A percentile compares a stretch with the other conserved stretches of the same genome.
These are phyloP conservation scores for Agaricales sp. DNA, from an alignment of 1,284 basidiomycete species.

Conservation along the genomic window DNA sequence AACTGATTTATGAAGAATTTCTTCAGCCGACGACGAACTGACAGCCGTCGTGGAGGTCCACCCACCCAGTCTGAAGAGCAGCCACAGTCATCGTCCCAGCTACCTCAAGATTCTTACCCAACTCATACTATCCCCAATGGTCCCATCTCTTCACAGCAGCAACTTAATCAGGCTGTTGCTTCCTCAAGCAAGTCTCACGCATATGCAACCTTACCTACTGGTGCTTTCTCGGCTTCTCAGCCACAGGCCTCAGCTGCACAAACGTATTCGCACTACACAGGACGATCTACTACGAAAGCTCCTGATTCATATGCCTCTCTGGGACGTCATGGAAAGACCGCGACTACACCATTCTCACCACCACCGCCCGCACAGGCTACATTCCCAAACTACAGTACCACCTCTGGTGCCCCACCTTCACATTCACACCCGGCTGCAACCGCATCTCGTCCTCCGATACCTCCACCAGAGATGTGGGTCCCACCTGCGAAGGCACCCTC, in stretches of 20 bases:
- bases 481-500: not conserved
- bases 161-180: no score
- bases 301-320: not conserved
- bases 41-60: not conserved
- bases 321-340: conserved; percentile 1
- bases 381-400: not conserved
- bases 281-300: not conserved
- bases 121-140: no score
- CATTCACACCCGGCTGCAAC: not conserved
- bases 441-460: not conserved
- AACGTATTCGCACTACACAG: not conserved
- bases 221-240: not conserved
- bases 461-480: conserved; percentile 1
- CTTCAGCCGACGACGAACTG: conserved; percentile 2
- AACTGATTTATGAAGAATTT: conserved; percentile 1
- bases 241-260: not conserved
- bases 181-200: not conserved
- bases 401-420: not conserved
- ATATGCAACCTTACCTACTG: not conserved
- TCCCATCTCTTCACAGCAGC: no score
- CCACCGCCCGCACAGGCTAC: not conserved
- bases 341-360: not conserved
- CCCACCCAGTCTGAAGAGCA: not conserved
- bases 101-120: not conserved
- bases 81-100: not conserved